Base-by-base conservation (phyloP, 2,329 filamentous ascomycete genomes). In the Gaeumannomyces sp. region DNA sequence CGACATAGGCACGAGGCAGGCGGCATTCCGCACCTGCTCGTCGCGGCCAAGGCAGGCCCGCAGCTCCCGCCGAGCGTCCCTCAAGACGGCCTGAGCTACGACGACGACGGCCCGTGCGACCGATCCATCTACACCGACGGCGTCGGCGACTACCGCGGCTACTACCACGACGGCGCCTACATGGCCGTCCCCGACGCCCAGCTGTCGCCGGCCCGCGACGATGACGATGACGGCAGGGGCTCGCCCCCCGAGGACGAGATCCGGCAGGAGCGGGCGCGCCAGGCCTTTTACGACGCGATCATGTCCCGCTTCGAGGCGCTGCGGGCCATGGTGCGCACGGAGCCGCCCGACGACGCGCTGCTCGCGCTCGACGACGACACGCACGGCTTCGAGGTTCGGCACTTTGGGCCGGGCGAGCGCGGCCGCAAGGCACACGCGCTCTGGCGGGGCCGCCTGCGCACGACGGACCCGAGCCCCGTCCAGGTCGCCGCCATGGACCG, bases 131-230 rank as follows among this genome's bases (percentile, higher is more conserved):
- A 87, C 70, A 71, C 79, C 11, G 73, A 79, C 65, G 80, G 80
- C 7, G 67, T 76, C 27, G 81, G 82, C 64, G 85, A 89, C 70
- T 78, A 80, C 28, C 77, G 83, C 64, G 90, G 89, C 14, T 88
- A 86, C 72, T 95, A 91, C 73, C 79, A 87, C 22, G 91, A 96
- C 69, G 93, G 92, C 61, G 90, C 91, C 53, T 97, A 92, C 73
- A 85, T 89, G 29, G 90, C 88, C 4, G 80, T 83, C 3, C 82
- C 85, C 0, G 77, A 81, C 16, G 69, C 73, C 25, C 71, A 75
- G 16, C 45, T 50, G 22, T n/a, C 45, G 6, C 45, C 45, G 33
- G 66, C 74, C 33, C 69, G 69, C 29, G 68, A 73, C 59, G 68
- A 70, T 10, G 67, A 70, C 14, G 73, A 74, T 29, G 65, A 67